A percentile compares a stretch with the other conserved stretches of the same genome.
phyloP scores from a whole-genome alignment of 306 rosid genomes.

The Sindora glabra region DNA sequence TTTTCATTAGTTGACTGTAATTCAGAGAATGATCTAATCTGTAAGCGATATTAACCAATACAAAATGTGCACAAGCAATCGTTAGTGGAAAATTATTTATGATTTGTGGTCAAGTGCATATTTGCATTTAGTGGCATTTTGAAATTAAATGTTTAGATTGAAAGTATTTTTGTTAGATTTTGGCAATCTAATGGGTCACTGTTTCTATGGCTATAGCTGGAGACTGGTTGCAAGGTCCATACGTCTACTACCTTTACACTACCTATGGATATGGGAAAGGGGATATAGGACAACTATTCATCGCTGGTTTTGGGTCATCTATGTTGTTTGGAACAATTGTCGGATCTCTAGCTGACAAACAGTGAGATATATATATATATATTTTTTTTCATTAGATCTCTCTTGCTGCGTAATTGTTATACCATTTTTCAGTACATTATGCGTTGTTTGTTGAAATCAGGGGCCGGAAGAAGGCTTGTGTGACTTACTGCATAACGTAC shows the following conservation, averaged over 20 bases:
- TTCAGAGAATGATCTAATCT: too few species aligned
- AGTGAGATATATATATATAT: too few species aligned
- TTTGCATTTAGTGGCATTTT: not conserved
- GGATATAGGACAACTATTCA: constrained; percentile 91
- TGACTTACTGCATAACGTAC: constrained; percentile 90
- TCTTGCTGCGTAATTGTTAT: not conserved
- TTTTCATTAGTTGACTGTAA: too few species aligned
- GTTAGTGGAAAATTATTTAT: not conserved
- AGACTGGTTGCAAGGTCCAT: constrained; percentile 99
- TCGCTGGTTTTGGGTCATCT: constrained; percentile 98
- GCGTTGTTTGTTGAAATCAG: constrained; percentile 36
- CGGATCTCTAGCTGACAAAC: constrained; percentile 98
- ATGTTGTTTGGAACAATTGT: constrained; percentile 96
- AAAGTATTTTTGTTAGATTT: constrained; percentile 8
- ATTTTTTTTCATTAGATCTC: not conserved
- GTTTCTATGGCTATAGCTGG: constrained; percentile 66
- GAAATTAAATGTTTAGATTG: not conserved
- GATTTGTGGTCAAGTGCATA: not conserved
- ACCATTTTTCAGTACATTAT: constrained; percentile 8
- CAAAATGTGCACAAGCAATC: not conserved
- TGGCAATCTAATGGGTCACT: constrained; percentile 21
- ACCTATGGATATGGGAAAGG: constrained; percentile 82
- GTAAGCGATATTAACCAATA: too few species aligned
- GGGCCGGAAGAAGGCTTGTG: constrained; percentile 97
- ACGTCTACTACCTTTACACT: constrained; percentile 91